Evolutionary conservation across 2,329 filamentous ascomycete genomes (phyloP).

Genomic region (Colletotrichum horii): DNA sequence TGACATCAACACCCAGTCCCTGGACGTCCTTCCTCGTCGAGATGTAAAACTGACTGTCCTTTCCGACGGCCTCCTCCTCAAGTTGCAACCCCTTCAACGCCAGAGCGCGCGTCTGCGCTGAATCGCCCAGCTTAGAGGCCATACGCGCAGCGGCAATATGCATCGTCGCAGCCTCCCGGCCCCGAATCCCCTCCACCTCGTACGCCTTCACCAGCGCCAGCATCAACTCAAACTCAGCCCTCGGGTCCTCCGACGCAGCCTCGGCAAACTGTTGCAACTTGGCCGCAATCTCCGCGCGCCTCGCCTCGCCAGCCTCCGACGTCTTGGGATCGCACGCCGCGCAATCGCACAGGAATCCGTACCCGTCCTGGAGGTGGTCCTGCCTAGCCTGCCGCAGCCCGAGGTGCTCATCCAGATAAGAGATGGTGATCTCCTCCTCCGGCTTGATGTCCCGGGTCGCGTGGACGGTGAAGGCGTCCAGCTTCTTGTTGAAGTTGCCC

Average conservation of each 20-base stretch:
- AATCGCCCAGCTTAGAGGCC: background rate
- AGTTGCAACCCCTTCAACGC: conserved; percentile 2
- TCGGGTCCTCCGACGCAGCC: background rate
- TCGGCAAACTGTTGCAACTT: background rate
- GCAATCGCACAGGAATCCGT: conserved; percentile 9
- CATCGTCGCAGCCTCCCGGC: conserved; percentile 11
- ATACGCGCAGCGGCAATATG: background rate
- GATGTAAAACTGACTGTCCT: conserved; percentile 13
- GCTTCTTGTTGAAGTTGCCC: conserved; percentile 6
- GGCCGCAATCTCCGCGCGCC: background rate
- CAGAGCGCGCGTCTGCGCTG: background rate
- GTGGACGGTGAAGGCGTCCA: conserved; percentile 8
- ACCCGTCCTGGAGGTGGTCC: background rate
- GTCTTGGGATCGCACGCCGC: background rate
- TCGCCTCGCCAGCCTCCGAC: background rate
- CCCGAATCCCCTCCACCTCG: background rate
- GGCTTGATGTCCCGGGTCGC: background rate
- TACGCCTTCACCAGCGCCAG: background rate
- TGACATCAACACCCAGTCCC: background rate
- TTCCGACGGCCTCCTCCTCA: conserved; percentile 13
- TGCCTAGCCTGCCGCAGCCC: background rate
- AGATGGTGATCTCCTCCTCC: conserved; percentile 18
- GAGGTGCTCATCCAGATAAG: conserved; percentile 16
- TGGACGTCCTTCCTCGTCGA: background rate
- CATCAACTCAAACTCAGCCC: background rate